Percentiles rank a stretch among this genome's conserved stretches.
phyloP scores from a whole-genome alignment of 2,329 filamentous ascomycete species.

The Penicillium sp. region DNA sequence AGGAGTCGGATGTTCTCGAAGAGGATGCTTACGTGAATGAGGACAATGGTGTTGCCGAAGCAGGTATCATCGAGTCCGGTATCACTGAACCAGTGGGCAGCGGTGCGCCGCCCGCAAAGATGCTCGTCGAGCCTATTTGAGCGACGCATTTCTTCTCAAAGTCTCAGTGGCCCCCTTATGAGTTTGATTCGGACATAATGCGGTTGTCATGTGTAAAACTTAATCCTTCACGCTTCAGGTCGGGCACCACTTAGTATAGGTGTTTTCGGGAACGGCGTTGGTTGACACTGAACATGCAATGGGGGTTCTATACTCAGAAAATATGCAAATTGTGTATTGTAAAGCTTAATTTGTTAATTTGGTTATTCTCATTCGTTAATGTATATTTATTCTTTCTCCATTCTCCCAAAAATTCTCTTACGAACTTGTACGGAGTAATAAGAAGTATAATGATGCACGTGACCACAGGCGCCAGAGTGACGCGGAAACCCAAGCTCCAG shows the following conservation, averaged over 20 bases:
- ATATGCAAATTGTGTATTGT: conserved; percentile 15
- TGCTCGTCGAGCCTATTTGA: conserved; percentile 16
- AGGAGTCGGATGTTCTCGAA: conserved; percentile 8
- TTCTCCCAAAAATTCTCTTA: not conserved
- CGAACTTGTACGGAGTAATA: not conserved
- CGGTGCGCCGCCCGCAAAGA: conserved; percentile 15
- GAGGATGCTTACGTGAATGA: conserved; percentile 4
- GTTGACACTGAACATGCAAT: conserved; percentile 1
- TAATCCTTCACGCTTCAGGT: not conserved
- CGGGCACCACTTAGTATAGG: conserved; percentile 5
- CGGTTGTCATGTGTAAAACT: conserved; percentile 13
- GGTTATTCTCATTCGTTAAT: not conserved
- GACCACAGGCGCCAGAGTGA: conserved; percentile 37
- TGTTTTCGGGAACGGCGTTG: conserved; percentile 9
- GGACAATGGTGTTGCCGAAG: conserved; percentile 1
- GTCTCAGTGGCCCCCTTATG: not conserved
- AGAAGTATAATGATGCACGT: conserved; percentile 22
- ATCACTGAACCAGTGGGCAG: conserved; percentile 12
- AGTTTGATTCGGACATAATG: conserved; percentile 10
- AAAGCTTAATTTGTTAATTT: conserved; percentile 6
- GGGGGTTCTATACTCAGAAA: conserved; percentile 6
- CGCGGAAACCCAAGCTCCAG: conserved; percentile 34
- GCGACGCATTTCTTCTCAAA: not conserved
- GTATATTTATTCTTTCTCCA: not conserved
- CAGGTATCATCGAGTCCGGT: not conserved